Evolutionary conservation across 805 yeast genomes (phyloP), one percentile per base, ranked within the genome.

Genomic region (Starmerella ratchasimensis): DNA sequence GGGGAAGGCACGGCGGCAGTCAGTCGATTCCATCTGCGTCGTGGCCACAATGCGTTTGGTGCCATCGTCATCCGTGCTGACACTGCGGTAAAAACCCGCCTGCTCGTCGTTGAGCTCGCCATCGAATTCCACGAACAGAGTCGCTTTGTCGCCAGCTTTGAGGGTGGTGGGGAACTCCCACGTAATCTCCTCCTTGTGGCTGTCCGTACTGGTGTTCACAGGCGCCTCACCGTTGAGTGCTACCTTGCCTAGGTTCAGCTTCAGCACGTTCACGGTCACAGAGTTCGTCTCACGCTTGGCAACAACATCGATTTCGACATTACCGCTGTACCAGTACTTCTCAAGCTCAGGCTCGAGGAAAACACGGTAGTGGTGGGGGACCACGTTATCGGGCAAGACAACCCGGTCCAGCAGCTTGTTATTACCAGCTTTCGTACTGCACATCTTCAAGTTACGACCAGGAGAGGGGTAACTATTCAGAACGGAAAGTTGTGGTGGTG

Each of bases 1-100:
- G 15, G 84, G 84, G 68, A 78, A 78, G 5, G 84, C 82, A 41
- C 78, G 67, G 49, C 84, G 72, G 53, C 81, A 76, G 59, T 76
- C 84, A 24, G 82, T 74, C 25, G 84, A 74, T 60, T 77, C 83
- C 72, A 77, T 72, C 58, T 74, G 80, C 30, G 80, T 71, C 44
- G 77, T 68, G 28, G 78, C 79, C 46, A 74, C 62, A 50, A 70
- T 71, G 45, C 70, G 65, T 38, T 69, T 64, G 41, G 63, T 55
- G 27, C 80, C 80, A 28, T 53, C 38, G 44, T 63, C 69, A 50
- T 70, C 73, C 36, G 52, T 57, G 60, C 75, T 75, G 23, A 72
- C 63, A 11, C 80, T 72, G 50, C 80, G 66, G 62, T 77, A 77
- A 59, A 77, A 77, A 7, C 84, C 84, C 34, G 78, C 76, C 78